phyloP scores from a whole-genome alignment of 805 yeast species.

The Komagataella mondaviorum region DNA sequence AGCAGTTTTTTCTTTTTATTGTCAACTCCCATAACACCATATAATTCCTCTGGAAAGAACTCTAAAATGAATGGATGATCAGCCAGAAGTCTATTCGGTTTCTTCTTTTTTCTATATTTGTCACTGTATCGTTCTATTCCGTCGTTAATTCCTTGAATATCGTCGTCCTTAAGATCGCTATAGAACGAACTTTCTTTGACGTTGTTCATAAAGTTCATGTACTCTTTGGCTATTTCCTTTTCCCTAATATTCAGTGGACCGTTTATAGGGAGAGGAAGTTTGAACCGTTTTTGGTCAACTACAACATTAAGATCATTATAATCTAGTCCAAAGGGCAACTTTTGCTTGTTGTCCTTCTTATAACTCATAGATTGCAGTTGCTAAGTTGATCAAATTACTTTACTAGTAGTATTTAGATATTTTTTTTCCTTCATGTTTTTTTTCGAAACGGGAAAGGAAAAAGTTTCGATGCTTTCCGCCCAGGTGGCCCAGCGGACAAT shows the following conservation, averaged over 20 bases:
- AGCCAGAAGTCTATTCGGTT: constrained; percentile 56
- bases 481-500: not conserved
- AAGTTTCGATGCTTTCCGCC: not conserved
- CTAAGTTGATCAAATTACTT: not conserved
- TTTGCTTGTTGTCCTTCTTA: constrained; percentile 10
- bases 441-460: not conserved
- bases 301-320: constrained; percentile 40
- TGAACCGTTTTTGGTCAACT: constrained; percentile 20
- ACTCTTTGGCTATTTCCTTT: constrained; percentile 35
- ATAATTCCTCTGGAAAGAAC: constrained; percentile 69
- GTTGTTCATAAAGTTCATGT: constrained; percentile 36
- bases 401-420: not conserved
- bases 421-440: not conserved
- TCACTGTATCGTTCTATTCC: constrained; percentile 79
- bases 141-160: constrained; percentile 29
- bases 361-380: not conserved
- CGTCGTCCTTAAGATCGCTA: constrained; percentile 7
- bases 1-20: constrained; percentile 39
- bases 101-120: constrained; percentile 55
- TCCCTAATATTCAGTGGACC: constrained; percentile 42
- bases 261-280: constrained; percentile 48
- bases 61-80: constrained; percentile 65
- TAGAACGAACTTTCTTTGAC: constrained; percentile 55
- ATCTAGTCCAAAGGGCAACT: constrained; percentile 63
- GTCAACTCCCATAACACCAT: constrained; percentile 55